phyloP scores from a whole-genome alignment of 805 yeast species.

The Candida tibetensis region DNA sequence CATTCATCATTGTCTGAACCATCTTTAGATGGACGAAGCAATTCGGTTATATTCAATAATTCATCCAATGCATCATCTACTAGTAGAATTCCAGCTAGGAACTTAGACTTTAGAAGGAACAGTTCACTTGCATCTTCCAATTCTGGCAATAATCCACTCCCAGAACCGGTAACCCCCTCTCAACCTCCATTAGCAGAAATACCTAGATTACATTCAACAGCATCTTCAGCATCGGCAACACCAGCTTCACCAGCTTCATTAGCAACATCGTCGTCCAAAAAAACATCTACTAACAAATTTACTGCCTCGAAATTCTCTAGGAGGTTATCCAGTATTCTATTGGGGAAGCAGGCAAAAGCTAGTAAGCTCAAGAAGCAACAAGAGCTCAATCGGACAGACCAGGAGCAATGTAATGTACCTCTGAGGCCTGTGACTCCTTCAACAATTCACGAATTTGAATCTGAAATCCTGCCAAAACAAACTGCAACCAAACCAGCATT shows the following conservation, averaged over 20 bases:
- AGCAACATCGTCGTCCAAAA: too few relatives aligned
- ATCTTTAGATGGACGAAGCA: not conserved
- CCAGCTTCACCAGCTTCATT: too few relatives aligned
- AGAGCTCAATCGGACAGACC: too few relatives aligned
- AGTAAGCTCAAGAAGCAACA: not conserved
- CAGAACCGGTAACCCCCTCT: too few relatives aligned
- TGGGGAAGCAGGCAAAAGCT: conserved; percentile 6
- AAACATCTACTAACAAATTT: conserved; percentile 3
- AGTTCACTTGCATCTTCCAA: conserved; percentile 19
- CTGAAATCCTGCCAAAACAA: not conserved
- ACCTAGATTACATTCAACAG: too few relatives aligned
- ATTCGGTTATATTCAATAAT: conserved; percentile 2
- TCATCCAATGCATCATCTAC: conserved; percentile 4
- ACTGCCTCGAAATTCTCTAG: conserved; percentile 12
- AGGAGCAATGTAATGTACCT: too few relatives aligned
- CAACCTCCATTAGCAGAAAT: too few relatives aligned
- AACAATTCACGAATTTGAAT: too few relatives aligned
- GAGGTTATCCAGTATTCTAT: conserved; percentile 12
- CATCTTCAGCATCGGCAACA: too few relatives aligned
- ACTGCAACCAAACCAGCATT: not conserved
- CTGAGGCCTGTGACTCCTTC: not conserved
- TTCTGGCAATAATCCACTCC: conserved; percentile 9
- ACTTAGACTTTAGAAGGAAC: conserved; percentile 13
- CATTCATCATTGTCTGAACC: not conserved
- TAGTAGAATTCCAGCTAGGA: not conserved